phyloP scores from a whole-genome alignment of 352 stramenopile species.

The Globisporangium radiosum region DNA sequence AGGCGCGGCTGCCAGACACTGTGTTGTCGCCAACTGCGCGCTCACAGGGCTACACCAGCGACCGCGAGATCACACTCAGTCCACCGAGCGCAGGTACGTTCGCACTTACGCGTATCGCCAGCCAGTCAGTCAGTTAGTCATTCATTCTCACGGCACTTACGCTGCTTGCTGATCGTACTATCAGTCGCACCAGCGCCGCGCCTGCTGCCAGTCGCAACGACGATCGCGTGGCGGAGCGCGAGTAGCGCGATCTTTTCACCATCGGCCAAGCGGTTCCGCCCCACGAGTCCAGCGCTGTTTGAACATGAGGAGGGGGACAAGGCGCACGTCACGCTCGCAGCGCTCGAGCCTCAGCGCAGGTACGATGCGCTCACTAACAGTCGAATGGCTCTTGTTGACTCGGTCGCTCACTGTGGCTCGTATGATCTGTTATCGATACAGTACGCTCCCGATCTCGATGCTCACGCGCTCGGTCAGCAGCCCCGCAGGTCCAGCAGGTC shows the following conservation, averaged over 20 bases:
- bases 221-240: conserved; percentile 13
- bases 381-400: neutral
- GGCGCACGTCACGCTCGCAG: conserved; percentile 1
- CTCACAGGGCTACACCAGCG: conserved; percentile 23
- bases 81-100: conserved; percentile 9
- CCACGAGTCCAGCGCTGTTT: neutral
- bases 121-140: neutral
- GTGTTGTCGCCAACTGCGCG: conserved; percentile 31
- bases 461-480: conserved; percentile 3
- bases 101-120: neutral
- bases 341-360: conserved; percentile 8
- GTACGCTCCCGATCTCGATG: conserved; percentile 4
- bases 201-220: conserved; percentile 14
- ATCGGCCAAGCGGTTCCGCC: conserved; percentile 8
- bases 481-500: conserved; percentile 5
- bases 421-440: neutral
- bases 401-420: neutral
- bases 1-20: conserved; percentile 14
- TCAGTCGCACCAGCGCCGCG: conserved; percentile 9
- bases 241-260: conserved; percentile 13
- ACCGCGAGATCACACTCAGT: conserved; percentile 14
- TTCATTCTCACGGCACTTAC: neutral
- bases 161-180: neutral
- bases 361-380: neutral
- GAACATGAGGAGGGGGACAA: neutral